A percentile compares a stretch with the other conserved stretches of the same genome.
Evolutionary conservation across 495 filamentous ascomycete species (phyloP).

Genomic region (Podospora conica): DNA sequence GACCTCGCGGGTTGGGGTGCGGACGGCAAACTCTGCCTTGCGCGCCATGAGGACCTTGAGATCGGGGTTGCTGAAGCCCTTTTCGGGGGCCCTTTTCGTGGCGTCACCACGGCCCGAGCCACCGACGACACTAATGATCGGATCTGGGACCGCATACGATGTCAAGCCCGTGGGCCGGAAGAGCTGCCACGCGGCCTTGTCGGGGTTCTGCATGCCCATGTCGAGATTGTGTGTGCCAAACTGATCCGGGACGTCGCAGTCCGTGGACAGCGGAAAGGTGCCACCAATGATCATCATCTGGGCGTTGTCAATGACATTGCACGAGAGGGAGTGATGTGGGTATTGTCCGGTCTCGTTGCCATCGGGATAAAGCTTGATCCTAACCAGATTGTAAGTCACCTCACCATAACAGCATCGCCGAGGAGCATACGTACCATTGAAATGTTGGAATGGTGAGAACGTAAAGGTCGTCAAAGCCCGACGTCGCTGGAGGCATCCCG

Average conservation of each 20-base stretch:
- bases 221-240: slow-evolving; percentile 58
- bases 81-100: slow-evolving; percentile 56
- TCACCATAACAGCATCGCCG: background rate
- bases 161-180: slow-evolving; percentile 26
- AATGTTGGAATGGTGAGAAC: slow-evolving; percentile 21
- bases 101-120: slow-evolving; percentile 57
- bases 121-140: slow-evolving; percentile 55
- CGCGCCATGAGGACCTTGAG: slow-evolving; percentile 25
- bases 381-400: background rate
- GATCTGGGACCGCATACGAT: slow-evolving; percentile 54
- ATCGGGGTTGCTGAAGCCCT: slow-evolving; percentile 26
- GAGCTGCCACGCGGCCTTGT: slow-evolving; percentile 25
- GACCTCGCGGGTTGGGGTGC: slow-evolving; percentile 20
- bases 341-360: slow-evolving; percentile 24
- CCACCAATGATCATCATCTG: slow-evolving; percentile 73
- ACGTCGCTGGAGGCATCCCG: slow-evolving; percentile 9
- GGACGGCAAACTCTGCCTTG: slow-evolving; percentile 21
- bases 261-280: slow-evolving; percentile 52
- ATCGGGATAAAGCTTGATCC: slow-evolving; percentile 30
- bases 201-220: slow-evolving; percentile 38
- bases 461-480: slow-evolving; percentile 23
- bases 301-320: slow-evolving; percentile 41
- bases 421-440: slow-evolving; percentile 10
- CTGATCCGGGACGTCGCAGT: slow-evolving; percentile 57
- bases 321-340: slow-evolving; percentile 45